phyloP scores from a whole-genome alignment of 2,329 filamentous ascomycete genomes.

The Verticillium isaacii region DNA sequence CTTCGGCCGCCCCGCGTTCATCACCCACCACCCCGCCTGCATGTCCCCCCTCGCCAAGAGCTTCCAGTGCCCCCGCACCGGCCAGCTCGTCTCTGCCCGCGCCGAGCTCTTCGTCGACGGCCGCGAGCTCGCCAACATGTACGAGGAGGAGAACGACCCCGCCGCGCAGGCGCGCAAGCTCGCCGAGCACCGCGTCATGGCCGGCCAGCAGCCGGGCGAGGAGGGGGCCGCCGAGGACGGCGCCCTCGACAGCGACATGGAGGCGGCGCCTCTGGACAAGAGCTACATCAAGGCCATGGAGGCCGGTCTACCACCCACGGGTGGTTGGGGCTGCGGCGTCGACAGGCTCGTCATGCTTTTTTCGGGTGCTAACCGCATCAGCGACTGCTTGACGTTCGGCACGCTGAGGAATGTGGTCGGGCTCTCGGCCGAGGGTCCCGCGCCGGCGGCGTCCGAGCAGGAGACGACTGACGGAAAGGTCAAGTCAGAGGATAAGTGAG shows the following conservation, averaged over 20 bases:
- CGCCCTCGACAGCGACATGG: constrained; percentile 39
- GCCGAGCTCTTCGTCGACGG: constrained; percentile 80
- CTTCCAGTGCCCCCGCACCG: constrained; percentile 62
- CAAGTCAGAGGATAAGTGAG: not conserved
- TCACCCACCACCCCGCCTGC: constrained; percentile 83
- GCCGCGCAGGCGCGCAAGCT: constrained; percentile 84
- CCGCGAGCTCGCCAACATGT: constrained; percentile 89
- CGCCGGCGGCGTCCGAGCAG: not conserved
- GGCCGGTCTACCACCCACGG: constrained; percentile 89
- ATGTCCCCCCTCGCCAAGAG: constrained; percentile 91
- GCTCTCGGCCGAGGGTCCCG: constrained; percentile 30
- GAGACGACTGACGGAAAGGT: not conserved
- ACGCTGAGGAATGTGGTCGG: constrained; percentile 67
- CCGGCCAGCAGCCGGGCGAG: constrained; percentile 22
- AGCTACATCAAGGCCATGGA: constrained; percentile 81
- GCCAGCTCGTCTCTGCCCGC: constrained; percentile 72
- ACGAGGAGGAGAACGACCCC: constrained; percentile 96
- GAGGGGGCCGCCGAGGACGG: constrained; percentile 22
- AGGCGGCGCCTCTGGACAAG: constrained; percentile 58
- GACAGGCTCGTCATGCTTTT: constrained; percentile 92
- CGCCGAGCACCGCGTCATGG: constrained; percentile 41
- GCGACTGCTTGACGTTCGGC: constrained; percentile 84
- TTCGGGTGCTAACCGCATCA: constrained; percentile 71
- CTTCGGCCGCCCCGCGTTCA: constrained; percentile 66
- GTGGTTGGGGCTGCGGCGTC: constrained; percentile 92